Evolutionary conservation across 257 asterid genomes (phyloP).

Genomic region (Capsicum chinense): DNA sequence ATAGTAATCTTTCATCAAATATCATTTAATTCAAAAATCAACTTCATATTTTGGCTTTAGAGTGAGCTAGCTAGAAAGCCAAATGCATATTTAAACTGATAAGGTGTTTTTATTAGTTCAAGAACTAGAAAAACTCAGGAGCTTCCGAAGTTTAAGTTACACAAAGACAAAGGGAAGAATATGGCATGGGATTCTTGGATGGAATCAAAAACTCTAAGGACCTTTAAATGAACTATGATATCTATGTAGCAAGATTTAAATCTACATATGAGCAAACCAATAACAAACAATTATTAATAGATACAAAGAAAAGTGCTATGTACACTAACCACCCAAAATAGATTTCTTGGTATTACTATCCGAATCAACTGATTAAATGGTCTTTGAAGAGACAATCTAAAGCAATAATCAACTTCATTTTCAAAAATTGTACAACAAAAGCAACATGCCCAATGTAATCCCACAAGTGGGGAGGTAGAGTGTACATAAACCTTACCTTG

Average conservation of each 20-base stretch:
- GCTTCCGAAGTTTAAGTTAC: neutral
- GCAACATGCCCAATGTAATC: neutral
- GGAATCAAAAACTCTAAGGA: neutral
- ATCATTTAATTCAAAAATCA: neutral
- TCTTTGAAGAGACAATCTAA: neutral
- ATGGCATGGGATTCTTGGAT: neutral
- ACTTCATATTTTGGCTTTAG: neutral
- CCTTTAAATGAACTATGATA: slow-evolving; percentile 2
- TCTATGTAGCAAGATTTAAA: neutral
- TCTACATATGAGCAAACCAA: neutral
- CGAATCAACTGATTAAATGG: neutral
- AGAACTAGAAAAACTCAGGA: neutral
- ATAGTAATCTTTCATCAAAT: neutral
- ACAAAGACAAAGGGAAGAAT: neutral
- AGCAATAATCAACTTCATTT: neutral
- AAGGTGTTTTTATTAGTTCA: neutral
- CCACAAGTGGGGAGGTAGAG: neutral
- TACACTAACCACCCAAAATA: neutral
- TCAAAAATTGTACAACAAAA: neutral
- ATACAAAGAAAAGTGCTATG: neutral
- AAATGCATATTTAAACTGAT: neutral
- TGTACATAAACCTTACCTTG: neutral
- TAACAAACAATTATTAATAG: neutral
- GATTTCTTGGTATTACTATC: neutral
- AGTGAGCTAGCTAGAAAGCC: neutral